Evolutionary conservation across 495 filamentous ascomycete species (phyloP).

Genomic region (Penicillium mononematosum): DNA sequence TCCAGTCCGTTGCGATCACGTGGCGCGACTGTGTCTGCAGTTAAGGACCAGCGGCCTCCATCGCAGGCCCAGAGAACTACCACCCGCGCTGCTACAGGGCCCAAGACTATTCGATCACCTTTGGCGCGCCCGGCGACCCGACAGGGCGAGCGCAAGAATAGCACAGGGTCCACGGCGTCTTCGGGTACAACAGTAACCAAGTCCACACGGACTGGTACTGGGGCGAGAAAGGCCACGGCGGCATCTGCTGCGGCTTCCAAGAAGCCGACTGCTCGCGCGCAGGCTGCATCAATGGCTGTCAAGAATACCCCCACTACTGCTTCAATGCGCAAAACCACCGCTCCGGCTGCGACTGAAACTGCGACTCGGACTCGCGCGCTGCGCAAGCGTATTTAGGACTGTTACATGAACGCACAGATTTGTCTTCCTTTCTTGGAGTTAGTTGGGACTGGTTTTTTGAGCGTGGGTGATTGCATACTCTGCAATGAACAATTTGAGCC

Average conservation of each 20-base stretch:
- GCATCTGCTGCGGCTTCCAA: slow-evolving; percentile 49
- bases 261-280: slow-evolving; percentile 38
- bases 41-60: slow-evolving; percentile 26
- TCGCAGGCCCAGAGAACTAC: slow-evolving; percentile 36
- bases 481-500: slow-evolving; percentile 7
- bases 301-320: slow-evolving; percentile 37
- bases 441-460: slow-evolving; percentile 1
- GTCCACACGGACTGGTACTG: slow-evolving; percentile 45
- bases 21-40: slow-evolving; percentile 35
- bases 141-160: slow-evolving; percentile 46
- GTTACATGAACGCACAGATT: neutral
- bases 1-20: slow-evolving; percentile 50
- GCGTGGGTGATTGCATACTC: slow-evolving; percentile 10
- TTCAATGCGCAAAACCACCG: slow-evolving; percentile 37
- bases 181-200: slow-evolving; percentile 61
- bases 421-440: slow-evolving; percentile 8
- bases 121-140: slow-evolving; percentile 41
- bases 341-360: slow-evolving; percentile 33
- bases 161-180: slow-evolving; percentile 46
- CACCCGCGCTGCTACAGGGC: slow-evolving; percentile 32
- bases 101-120: slow-evolving; percentile 34
- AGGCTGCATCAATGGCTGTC: slow-evolving; percentile 37
- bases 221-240: slow-evolving; percentile 47
- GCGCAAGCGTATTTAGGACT: slow-evolving; percentile 46
- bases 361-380: slow-evolving; percentile 43